Evolutionary conservation across 192 early-diverging fungal genomes (phyloP).

Genomic region (Mycoemilia scoparia): DNA sequence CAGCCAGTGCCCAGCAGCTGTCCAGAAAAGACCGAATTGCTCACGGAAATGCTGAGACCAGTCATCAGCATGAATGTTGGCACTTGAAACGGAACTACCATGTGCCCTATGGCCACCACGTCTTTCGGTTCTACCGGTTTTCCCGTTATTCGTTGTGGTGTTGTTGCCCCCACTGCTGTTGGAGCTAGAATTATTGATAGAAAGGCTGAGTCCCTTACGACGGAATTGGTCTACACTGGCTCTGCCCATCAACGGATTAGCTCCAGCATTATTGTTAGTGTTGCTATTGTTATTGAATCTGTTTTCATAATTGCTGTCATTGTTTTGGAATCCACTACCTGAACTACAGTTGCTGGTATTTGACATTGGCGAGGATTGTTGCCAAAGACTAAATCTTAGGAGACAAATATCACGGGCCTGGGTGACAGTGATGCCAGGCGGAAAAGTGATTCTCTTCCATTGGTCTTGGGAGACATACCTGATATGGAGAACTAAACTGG

Average conservation of each 20-base stretch:
- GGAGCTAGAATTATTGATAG: no score
- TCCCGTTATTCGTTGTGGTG: no score
- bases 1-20: conserved; percentile 32
- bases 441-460: conserved; percentile 29
- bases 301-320: no score
- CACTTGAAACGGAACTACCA: no score
- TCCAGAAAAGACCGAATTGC: conserved; percentile 32
- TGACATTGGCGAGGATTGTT: conserved; percentile 11
- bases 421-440: conserved; percentile 28
- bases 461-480: conserved; percentile 32
- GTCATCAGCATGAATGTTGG: no score
- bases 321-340: neutral
- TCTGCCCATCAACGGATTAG: no score
- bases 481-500: conserved; percentile 24
- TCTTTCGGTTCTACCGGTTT: conserved; percentile 5
- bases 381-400: conserved; percentile 34
- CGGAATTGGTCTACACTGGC: no score
- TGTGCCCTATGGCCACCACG: no score
- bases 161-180: conserved; percentile 1
- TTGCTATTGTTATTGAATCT: neutral
- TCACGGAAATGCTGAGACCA: conserved; percentile 28
- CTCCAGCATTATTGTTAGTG: neutral
- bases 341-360: neutral
- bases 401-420: conserved; percentile 33
- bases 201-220: no score